Base-by-base conservation (phyloP, 768 basidiomycete genomes). In the Mycena alexandri region DNA sequence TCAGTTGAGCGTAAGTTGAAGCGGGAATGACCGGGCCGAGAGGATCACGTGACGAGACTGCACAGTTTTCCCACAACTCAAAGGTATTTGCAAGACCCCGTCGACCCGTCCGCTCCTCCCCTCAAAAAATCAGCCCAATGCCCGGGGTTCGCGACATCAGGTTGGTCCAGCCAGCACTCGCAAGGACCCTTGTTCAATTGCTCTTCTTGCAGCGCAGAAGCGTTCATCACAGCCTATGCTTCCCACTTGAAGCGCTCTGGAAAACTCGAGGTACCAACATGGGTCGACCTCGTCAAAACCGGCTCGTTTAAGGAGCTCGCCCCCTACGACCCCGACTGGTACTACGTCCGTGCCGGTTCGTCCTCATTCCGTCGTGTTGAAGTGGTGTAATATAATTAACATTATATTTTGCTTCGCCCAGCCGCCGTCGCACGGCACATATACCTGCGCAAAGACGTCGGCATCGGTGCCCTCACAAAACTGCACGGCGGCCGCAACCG, bases 251-350 rank as follows among this genome's bases (percentile, higher is more conserved):
- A 98, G 86, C 93, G 96, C 73, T 96, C 95, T 71, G 98, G 98
- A 82, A 99, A 99, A 87, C 94, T 99, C 77, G 96, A 99, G 85
- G 94, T 99, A 68, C 97, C 97, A 74, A 91, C 90, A 82, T 99
- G 97, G 97, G 97, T 94, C 68, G 97, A 98, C 81, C 84, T 98
- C 75, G 98, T 99, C 80, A 99, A 99, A 88, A 99, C 98, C 68
- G 97, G 94, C 79, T 85, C 93, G 67, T 96, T 86, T 88, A 99
- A 99, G 83, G 98, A 99, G 84, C 94, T 98, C 68, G 97, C 96
- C 60, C 98, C 98, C 61, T 98, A 98, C 84, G 95, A 99, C 83
- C 93, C 95, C 47, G 98, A 99, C 82, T 99, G 98, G 98, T 99
- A 90, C 89, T 99, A 99, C 84, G 87, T 97, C 79, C 95, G 98